Percentiles rank a stretch among this genome's conserved stretches.
Evolutionary conservation across 1,139 yeast genomes (phyloP).

Genomic region (Sugiyamaella sp.): DNA sequence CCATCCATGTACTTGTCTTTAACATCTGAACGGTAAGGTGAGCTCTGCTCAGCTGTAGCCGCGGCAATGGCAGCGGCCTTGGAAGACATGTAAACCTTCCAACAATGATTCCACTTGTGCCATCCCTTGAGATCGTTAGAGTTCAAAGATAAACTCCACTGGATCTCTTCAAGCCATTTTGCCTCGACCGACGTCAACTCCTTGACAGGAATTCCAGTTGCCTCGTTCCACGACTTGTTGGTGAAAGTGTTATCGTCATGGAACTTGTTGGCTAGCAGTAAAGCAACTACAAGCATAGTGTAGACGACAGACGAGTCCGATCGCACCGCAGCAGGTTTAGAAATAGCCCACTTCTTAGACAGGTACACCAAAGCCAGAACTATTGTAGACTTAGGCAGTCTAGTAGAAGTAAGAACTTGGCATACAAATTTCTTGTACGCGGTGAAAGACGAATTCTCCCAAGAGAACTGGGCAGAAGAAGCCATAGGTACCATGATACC

Average conservation of each 20-base stretch:
- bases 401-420: constrained; percentile 82
- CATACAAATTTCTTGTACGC: constrained; percentile 61
- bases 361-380: constrained; percentile 78
- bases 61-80: constrained; percentile 10
- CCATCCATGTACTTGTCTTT: constrained; percentile 3
- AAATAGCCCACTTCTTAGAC: constrained; percentile 49
- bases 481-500: constrained; percentile 51
- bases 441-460: constrained; percentile 25
- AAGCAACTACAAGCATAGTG: constrained; percentile 65
- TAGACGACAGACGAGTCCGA: constrained; percentile 49
- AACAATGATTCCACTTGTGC: constrained; percentile 46
- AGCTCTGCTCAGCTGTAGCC: not conserved
- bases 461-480: not conserved
- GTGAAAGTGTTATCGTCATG: constrained; percentile 97
- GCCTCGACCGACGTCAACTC: constrained; percentile 69
- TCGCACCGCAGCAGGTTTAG: constrained; percentile 36
- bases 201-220: constrained; percentile 72
- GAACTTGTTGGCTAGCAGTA: constrained; percentile 87
- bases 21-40: constrained; percentile 1
- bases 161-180: constrained; percentile 59
- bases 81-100: constrained; percentile 33
- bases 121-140: constrained; percentile 41
- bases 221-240: constrained; percentile 93
- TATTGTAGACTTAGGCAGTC: constrained; percentile 82
- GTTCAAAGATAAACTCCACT: constrained; percentile 41